phyloP scores from a whole-genome alignment of 495 filamentous ascomycete species.

The Aspergillus olivimuriae region DNA sequence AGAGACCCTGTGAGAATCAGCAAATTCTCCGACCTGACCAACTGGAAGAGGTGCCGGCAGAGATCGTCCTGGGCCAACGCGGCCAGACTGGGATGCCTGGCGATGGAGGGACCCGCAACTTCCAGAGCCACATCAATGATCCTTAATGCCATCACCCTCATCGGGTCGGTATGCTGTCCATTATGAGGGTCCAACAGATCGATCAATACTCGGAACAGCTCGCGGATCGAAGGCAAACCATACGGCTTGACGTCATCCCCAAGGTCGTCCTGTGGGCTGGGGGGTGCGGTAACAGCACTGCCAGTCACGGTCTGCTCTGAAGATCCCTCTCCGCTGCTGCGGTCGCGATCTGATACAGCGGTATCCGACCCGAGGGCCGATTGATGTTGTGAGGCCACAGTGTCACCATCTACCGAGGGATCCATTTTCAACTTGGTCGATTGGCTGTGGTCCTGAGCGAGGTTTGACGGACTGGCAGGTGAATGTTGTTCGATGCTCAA shows the following conservation, averaged over 20 bases:
- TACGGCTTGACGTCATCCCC: constrained; percentile 70
- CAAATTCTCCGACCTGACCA: constrained; percentile 94
- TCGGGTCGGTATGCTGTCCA: constrained; percentile 82
- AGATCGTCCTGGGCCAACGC: constrained; percentile 86
- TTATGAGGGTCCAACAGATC: constrained; percentile 92
- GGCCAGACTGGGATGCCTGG: constrained; percentile 84
- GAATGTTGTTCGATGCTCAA: constrained; percentile 66
- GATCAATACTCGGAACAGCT: constrained; percentile 91
- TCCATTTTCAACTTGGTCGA: constrained; percentile 69
- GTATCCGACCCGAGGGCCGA: constrained; percentile 42
- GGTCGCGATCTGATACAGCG: constrained; percentile 26
- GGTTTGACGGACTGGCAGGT: constrained; percentile 52
- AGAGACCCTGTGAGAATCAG: constrained; percentile 86
- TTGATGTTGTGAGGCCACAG: constrained; percentile 41
- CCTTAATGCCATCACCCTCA: constrained; percentile 93
- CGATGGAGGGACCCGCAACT: constrained; percentile 92
- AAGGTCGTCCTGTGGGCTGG: constrained; percentile 29
- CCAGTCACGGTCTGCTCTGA: constrained; percentile 33
- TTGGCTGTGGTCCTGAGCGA: constrained; percentile 46
- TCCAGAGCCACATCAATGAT: constrained; percentile 98
- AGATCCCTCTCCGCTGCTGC: constrained; percentile 27
- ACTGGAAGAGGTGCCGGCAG: constrained; percentile 91
- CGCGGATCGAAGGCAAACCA: constrained; percentile 85
- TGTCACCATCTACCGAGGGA: constrained; percentile 71
- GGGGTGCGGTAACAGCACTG: constrained; percentile 41